Conservation (phyloP, 352 stramenopile species). For the Phytophthora fragariaefolia region DNA sequence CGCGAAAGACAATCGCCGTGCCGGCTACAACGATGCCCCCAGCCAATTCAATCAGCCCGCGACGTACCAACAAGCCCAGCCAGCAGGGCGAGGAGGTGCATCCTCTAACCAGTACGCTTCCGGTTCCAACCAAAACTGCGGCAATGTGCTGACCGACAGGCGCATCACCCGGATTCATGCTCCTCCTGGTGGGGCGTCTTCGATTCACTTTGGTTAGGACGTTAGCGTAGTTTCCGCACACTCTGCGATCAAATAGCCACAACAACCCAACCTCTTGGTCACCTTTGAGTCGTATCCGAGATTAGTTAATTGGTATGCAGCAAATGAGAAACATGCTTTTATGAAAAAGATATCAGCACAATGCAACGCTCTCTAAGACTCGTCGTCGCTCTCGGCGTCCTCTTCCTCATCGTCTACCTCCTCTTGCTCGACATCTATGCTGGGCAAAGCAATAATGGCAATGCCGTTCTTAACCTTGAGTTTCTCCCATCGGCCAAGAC, state of each 20-base stretch:
- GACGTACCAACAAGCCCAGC: constrained; percentile 38
- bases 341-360: constrained; percentile 20
- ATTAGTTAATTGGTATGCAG: not conserved
- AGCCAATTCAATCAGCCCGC: constrained; percentile 33
- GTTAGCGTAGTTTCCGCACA: constrained; percentile 7
- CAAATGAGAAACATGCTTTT: constrained; percentile 35
- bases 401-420: constrained; percentile 40
- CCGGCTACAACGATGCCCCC: constrained; percentile 28
- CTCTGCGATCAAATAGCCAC: constrained; percentile 21
- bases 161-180: constrained; percentile 91
- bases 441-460: constrained; percentile 87
- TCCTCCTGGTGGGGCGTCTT: constrained; percentile 82
- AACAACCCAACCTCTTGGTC: constrained; percentile 8
- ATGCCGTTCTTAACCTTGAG: constrained; percentile 92
- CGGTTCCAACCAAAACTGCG: constrained; percentile 87
- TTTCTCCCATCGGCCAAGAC: constrained; percentile 92
- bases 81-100: constrained; percentile 8
- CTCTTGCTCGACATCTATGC: constrained; percentile 47
- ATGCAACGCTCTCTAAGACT: constrained; percentile 33
- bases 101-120: constrained; percentile 90
- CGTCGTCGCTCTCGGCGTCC: constrained; percentile 36
- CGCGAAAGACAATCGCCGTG: constrained; percentile 41
- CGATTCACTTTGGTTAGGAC: constrained; percentile 76
- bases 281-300: not conserved
- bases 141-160: constrained; percentile 91